Base-by-base conservation (phyloP, 2,329 filamentous ascomycete genomes). In the Colletotrichum paranaense region DNA sequence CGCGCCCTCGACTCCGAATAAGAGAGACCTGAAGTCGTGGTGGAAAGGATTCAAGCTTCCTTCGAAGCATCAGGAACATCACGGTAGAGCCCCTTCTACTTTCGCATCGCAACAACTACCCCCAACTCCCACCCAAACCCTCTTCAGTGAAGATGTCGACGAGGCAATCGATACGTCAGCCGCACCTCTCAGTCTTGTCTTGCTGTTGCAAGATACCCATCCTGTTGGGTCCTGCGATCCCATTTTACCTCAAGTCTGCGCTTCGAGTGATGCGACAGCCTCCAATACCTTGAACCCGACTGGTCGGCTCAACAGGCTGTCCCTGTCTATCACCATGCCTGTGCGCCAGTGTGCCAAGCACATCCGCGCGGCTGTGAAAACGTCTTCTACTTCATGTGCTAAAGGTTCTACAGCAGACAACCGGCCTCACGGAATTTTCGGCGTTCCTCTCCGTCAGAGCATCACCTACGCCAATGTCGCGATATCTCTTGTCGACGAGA, bases 381-480 rank as follows among this genome's bases (percentile, higher is more conserved):
- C 70, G 16, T 38, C 65, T 2, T 68, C 68, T 70, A 69, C 67
- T 73, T 76, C 76, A 78, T 76, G 78, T 75, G 63, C 70, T 75
- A 66, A 65, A 69, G 59, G 64, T 57, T 24, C 35, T 64, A 59
- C 67, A 63, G 58, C 78, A 89, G 88, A 88, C 70, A 78, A 81
- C 42, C 84, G 84, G 73, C 86, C 89, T 5, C 91, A 91, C 73
- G 95, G 95, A 76, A 98, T 99, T 75, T 99, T 99, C 81, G 97
- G 97, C 66, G 92, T 99, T 42, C 95, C 97, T 52, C 89, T 99
- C 72, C 94, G 95, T 78, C 92, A 95, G 80, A 98, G 96, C 85
- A 98, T 99, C 82, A 94, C 93, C 73, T 98, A 99, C 82, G 97
- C 97, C 72, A 99, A 98, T 80, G 97, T 99, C 74, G 97, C 97